Conservation (phyloP, 2,329 filamentous ascomycete species). For the Dothiorella sarmentorum region DNA sequence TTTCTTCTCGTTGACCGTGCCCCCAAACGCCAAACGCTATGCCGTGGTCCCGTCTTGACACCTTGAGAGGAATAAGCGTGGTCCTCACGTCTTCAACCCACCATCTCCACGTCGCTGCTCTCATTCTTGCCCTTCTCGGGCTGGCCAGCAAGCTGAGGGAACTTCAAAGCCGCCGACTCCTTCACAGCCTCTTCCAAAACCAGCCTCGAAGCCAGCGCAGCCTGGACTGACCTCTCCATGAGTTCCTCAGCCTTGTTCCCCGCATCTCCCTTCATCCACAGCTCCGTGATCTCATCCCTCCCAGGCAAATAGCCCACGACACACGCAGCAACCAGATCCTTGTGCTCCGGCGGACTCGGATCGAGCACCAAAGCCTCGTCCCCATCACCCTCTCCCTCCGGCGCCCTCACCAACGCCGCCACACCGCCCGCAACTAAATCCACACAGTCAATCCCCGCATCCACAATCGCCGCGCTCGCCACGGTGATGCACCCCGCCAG, state of each 20-base stretch:
- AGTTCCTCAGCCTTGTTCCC: slow-evolving; percentile 50
- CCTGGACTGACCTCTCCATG: slow-evolving; percentile 61
- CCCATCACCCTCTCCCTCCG: slow-evolving; percentile 24
- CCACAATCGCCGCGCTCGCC: slow-evolving; percentile 84
- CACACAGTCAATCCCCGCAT: slow-evolving; percentile 94
- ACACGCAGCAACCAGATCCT: slow-evolving; percentile 74
- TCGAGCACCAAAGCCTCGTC: slow-evolving; percentile 59
- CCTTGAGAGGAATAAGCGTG: no score
- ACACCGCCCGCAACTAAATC: slow-evolving; percentile 88
- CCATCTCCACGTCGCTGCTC: slow-evolving; percentile 10
- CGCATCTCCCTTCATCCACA: slow-evolving; percentile 83
- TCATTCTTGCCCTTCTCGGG: not conserved
- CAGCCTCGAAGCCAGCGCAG: slow-evolving; percentile 56
- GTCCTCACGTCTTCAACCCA: not conserved
- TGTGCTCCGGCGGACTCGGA: slow-evolving; percentile 76
- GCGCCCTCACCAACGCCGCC: slow-evolving; percentile 65
- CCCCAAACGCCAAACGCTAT: slow-evolving; percentile 12
- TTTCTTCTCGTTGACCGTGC: not conserved
- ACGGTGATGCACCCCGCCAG: slow-evolving; percentile 90
- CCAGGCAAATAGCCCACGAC: slow-evolving; percentile 85
- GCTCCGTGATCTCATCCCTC: slow-evolving; percentile 86
- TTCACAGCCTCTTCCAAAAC: slow-evolving; percentile 61
- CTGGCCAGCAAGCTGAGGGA: slow-evolving; percentile 21
- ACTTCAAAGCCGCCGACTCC: slow-evolving; percentile 43
- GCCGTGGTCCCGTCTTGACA: not conserved